Evolutionary conservation across 2,329 filamentous ascomycete species (phyloP).

Genomic region (Cadophora gregata): DNA sequence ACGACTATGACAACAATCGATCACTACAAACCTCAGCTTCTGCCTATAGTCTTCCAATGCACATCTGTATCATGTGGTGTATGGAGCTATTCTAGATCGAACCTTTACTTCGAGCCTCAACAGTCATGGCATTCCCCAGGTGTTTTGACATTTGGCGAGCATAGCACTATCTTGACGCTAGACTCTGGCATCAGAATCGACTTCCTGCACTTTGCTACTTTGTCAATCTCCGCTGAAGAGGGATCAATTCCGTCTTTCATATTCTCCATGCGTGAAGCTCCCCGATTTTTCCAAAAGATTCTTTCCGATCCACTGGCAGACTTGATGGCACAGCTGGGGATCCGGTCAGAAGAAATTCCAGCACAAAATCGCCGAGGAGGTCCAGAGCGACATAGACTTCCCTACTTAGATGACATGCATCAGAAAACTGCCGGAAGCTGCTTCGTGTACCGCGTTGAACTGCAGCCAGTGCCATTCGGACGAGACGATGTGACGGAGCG

Average conservation of each 20-base stretch:
- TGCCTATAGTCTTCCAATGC: slow-evolving; percentile 43
- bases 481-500: slow-evolving; percentile 39
- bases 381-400: slow-evolving; percentile 40
- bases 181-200: slow-evolving; percentile 48
- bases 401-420: slow-evolving; percentile 47
- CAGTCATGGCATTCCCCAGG: slow-evolving; percentile 50
- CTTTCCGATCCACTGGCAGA: slow-evolving; percentile 23
- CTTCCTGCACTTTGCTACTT: slow-evolving; percentile 49
- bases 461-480: slow-evolving; percentile 28
- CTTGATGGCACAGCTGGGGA: slow-evolving; percentile 20
- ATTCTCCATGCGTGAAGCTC: slow-evolving; percentile 58
- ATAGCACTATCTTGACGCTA: slow-evolving; percentile 50
- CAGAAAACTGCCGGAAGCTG: slow-evolving; percentile 51
- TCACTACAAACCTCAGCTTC: slow-evolving; percentile 23
- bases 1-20: not conserved
- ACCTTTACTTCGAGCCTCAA: slow-evolving; percentile 51
- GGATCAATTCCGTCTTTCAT: slow-evolving; percentile 49
- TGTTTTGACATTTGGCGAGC: slow-evolving; percentile 45
- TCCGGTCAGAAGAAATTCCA: not conserved
- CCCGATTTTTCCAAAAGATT: slow-evolving; percentile 52
- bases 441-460: slow-evolving; percentile 55
- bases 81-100: slow-evolving; percentile 48
- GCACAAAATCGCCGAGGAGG: slow-evolving; percentile 19
- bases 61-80: slow-evolving; percentile 49
- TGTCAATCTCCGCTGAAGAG: slow-evolving; percentile 50